Percentiles rank a stretch among this genome's conserved stretches.
Evolutionary conservation across 306 rosid species (phyloP).

Genomic region (Alnus rubra): DNA sequence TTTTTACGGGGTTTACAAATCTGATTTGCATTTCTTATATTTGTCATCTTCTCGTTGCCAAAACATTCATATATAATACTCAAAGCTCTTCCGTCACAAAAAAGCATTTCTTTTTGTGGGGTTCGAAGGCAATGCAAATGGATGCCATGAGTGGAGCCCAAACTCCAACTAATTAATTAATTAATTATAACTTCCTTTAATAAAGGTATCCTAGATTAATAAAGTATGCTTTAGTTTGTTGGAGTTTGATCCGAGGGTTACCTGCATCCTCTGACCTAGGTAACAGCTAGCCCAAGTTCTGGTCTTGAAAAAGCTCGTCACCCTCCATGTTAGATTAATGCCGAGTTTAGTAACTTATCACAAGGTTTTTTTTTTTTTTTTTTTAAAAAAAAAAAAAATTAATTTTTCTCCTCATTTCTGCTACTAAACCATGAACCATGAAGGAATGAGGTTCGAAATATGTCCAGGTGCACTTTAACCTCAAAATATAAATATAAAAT

Average conservation of each 20-base stretch:
- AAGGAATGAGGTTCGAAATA: too few species aligned
- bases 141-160: slow-evolving; percentile 53
- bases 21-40: slow-evolving; percentile 8
- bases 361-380: too few species aligned
- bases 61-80: slow-evolving; percentile 46
- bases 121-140: slow-evolving; percentile 34
- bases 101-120: slow-evolving; percentile 31
- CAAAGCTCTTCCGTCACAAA: slow-evolving; percentile 32
- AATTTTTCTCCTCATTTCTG: too few species aligned
- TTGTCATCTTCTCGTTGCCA: slow-evolving; percentile 43
- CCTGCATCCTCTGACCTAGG: slow-evolving; percentile 13
- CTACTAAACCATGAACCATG: too few species aligned
- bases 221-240: background rate
- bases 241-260: slow-evolving; percentile 30
- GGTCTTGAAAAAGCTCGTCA: background rate
- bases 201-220: background rate
- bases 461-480: too few species aligned
- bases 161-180: slow-evolving; percentile 27
- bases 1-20: slow-evolving; percentile 4
- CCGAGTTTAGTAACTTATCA: too few species aligned
- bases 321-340: background rate
- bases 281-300: background rate
- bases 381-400: too few species aligned
- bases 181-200: background rate
- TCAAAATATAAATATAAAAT: too few species aligned